These are phyloP conservation scores for Trametes elegans DNA, from an alignment of 768 basidiomycete genomes.

Conservation along the genomic window DNA sequence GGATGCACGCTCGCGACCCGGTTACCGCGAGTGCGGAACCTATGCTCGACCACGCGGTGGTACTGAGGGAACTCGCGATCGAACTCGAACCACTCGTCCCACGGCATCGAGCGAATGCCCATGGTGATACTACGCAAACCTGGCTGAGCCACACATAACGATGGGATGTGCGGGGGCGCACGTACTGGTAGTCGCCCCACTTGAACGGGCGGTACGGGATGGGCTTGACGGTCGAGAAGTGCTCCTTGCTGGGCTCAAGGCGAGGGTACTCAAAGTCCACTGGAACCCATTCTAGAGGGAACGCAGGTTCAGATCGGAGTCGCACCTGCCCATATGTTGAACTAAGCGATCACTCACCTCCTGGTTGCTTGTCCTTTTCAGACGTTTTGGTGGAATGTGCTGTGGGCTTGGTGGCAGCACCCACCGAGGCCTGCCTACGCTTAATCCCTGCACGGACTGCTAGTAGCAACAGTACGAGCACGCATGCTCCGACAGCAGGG, in stretches of 20 bases:
- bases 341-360: background rate
- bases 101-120: constrained; percentile 65
- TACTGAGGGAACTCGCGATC: constrained; percentile 56
- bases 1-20: constrained; percentile 48
- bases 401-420: background rate
- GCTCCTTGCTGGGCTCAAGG: constrained; percentile 40
- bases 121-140: constrained; percentile 54
- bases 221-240: constrained; percentile 46
- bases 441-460: background rate
- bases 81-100: constrained; percentile 75
- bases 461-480: background rate
- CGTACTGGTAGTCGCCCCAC: constrained; percentile 62
- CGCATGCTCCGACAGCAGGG: background rate
- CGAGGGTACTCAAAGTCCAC: constrained; percentile 50
- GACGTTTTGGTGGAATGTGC: background rate
- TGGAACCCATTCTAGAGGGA: constrained; percentile 53
- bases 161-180: background rate
- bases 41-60: constrained; percentile 54
- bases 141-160: background rate
- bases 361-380: constrained; percentile 4
- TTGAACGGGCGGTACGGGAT: constrained; percentile 67
- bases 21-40: constrained; percentile 50
- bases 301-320: background rate
- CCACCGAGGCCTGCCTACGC: background rate
- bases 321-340: too few species aligned